Evolutionary conservation across 306 rosid species (phyloP), one percentile per base, ranked within the genome.

Genomic region (Heteromeles arbutifolia): DNA sequence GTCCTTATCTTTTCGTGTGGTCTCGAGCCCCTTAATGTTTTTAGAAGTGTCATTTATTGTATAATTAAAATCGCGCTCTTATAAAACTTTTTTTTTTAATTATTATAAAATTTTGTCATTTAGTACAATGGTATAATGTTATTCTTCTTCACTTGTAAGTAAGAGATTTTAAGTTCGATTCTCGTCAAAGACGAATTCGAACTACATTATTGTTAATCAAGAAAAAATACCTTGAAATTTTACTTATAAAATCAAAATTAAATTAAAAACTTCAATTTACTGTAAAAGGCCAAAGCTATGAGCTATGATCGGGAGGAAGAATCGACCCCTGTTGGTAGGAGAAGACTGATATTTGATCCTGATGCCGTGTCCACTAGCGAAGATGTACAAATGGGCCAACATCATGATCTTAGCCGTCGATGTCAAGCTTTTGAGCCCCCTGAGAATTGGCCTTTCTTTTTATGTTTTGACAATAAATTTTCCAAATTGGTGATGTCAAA

Each of bases 361-460:
- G 83, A 86, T 86, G 92, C 92, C 81, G 84, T 74, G 89, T 78
- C 92, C 88, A 88, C 88, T 4, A 6, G 4, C 41, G 6, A 64
- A 62, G 12, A 32, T 2, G 74, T 71, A 74, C 84, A 84, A 86
- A 76, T 83, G 82, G 81, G 75, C 43, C 71, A 67, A 11, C 69
- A 18, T 37, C 17, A 28, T 14, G 54, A 26, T 2, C 12, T 8
- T 9, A 44, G 29, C 44, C 77, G 69, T 74, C 61, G 8, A 50
- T 29, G 59, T 62, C 77, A 28, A 4, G 44, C 43, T n/a, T 17
- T 28, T 48, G 31, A 24, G 66, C 14, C 21, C 21, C 12, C 5
- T 3, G 5, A 7, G 24, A 58, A 39, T 28, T n/a, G 28, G 45
- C 69, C 45, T 61, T 73, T 26, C 43, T 5, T 31, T 53, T 31